Conservation (phyloP, 768 basidiomycete genomes). For the Podaxis mareebaensis region DNA sequence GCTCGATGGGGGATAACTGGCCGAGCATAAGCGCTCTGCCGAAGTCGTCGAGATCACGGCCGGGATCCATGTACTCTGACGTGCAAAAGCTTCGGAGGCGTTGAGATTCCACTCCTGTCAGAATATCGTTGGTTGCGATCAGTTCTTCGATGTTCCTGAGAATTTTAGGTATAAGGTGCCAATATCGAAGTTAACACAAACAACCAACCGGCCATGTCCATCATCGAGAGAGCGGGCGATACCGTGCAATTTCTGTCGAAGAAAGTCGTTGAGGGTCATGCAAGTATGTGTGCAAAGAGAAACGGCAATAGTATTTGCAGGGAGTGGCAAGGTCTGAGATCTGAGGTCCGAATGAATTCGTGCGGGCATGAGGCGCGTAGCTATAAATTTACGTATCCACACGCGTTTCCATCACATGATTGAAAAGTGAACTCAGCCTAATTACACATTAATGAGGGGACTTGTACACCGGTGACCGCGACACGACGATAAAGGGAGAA, state of each 20-base stretch:
- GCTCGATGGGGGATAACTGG: slow-evolving; percentile 25
- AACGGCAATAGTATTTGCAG: background rate
- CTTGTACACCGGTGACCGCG: background rate
- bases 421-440: background rate
- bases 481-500: background rate
- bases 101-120: slow-evolving; percentile 38
- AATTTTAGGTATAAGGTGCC: background rate
- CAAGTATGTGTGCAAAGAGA: background rate
- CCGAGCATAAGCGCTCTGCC: slow-evolving; percentile 29
- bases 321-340: too few species aligned
- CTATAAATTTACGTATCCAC: background rate
- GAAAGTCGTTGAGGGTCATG: slow-evolving; percentile 9
- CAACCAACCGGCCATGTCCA: slow-evolving; percentile 25
- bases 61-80: slow-evolving; percentile 33
- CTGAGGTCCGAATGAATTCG: too few species aligned
- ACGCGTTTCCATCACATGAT: background rate
- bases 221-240: slow-evolving; percentile 20
- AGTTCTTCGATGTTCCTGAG: slow-evolving; percentile 31
- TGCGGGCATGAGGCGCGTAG: too few species aligned
- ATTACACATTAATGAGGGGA: background rate
- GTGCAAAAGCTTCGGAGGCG: slow-evolving; percentile 38
- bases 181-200: background rate
- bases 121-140: slow-evolving; percentile 28
- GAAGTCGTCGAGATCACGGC: slow-evolving; percentile 36
- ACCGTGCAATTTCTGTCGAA: slow-evolving; percentile 13